Evolutionary conservation across 2,329 filamentous ascomycete genomes (phyloP), one percentile per base, ranked within the genome.

Genomic region (Penicillium sp.): DNA sequence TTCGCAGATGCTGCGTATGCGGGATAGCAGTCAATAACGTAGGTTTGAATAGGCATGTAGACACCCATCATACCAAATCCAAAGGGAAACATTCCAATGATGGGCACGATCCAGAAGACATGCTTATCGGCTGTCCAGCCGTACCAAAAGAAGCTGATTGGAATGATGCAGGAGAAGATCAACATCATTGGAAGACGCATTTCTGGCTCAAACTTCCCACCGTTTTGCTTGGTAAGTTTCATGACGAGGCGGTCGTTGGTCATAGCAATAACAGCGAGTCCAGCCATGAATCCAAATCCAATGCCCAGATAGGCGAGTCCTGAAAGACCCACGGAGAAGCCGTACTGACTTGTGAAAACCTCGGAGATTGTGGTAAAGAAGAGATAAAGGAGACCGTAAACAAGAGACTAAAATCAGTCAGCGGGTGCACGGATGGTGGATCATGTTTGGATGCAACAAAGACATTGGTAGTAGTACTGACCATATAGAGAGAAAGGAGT

Each of bases 21-120:
- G 0, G 75, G 73, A 14, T 79, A 79, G 54, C 77, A 80, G 56
- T 87, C 84, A 18, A 88, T 81, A 8, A 87, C 74, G 60, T 88
- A 88, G 14, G 83, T 85, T 47, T 85, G 82, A 42, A 83, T 79
- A 31, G 81, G 81, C 66, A 69, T 62, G 36, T 83, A 82, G n/a
- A 70, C 56, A 2, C 66, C 62, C 53, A 84, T 83, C 14, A 81
- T 77, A 0, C 83, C 83, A 2, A 77, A 72, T 0, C 81, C 80
- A 29, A 84, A 82, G 7, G 83, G 73, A 2, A 77, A 73, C 3
- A 82, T 79, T 4, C 83, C 84, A 42, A 86, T 75, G 55, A 86
- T 83, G 0, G 83, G 82, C 13, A 84, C 74, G 24, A 86, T 81
- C 81, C 82, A 86, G 61, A 83, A 80, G 0, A 77, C 70, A 2